Evolutionary conservation across 177 flowering plant species (phyloP), one percentile per base, ranked within the genome.

Genomic region (Tripterygium wilfordii): DNA sequence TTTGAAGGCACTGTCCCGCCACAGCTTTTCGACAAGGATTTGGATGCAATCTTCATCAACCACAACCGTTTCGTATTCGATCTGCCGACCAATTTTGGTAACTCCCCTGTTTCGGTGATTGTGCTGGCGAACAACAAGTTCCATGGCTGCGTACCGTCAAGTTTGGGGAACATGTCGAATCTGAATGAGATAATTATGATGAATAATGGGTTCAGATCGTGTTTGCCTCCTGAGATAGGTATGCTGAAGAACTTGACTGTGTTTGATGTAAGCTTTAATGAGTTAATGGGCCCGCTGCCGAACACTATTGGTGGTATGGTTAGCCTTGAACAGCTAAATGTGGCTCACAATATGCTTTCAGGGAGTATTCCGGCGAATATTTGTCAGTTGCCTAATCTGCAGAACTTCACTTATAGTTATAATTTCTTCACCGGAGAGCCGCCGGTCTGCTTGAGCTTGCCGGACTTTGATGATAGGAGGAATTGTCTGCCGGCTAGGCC

Each of bases 41-140:
- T 86, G 28, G 97, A 89, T 35, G 97, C 97, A 2, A 74, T 89
- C 28, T 89, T 89, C 54, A 67, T 89, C 54, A 89, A 89, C 53
- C 62, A 78, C 63, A 89, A 89, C 45, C 37, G 90, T 26, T 85
- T 89, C 48, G 53, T 44, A 9, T 86, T 81, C 44, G 65, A 74
- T 19, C 47, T 89, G 8, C 97, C 97, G 3, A 84, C 75, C 22
- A 89, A 89, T 33, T 53, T 89, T 22, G 97, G 95, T 0, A 82
- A 87, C 64, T 89, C 97, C 9, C 94, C 95, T 10, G 97, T 84
- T 0, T 89, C 97, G 0, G 94, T 87, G 12, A 75, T 87, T 16
- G 97, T 90, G 8, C 49, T 90, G 5, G 96, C 97, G 10, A 72
- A 79, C 58, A 90, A 90, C 47, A 66, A 71, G 35, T 80, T 90